Base-by-base conservation (phyloP, 2,329 filamentous ascomycete genomes). In the Sclerotinia borealis region DNA sequence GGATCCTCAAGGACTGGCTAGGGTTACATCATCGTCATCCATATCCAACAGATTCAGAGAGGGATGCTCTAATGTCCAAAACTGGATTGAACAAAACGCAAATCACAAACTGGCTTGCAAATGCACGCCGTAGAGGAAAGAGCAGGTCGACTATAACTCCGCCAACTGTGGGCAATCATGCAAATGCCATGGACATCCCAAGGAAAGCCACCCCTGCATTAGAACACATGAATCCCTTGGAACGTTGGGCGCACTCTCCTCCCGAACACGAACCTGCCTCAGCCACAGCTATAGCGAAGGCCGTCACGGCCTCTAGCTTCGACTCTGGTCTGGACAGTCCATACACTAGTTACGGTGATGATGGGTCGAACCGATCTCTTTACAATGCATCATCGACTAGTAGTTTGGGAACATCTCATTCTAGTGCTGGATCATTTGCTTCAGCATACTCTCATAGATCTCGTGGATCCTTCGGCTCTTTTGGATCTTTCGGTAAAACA, bases 81-180 rank as follows among this genome's bases (percentile, higher is more conserved):
- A 96, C 92, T 0, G 91, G 92, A 9, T 80, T 97, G 47, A 92
- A 86, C 74, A 86, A 91, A 71, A 89, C 83, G 17, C 93, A 97
- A 72, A 93, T 96, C 70, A 88, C 88, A 13, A 96, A 96, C 74
- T 96, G 92, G 92, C 85, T 96, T 52, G 92, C 92, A 64, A 96
- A 96, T 75, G 92, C 92, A 63, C 86, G 92, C 49, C 85, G 92
- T 63, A 84, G 92, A 66, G 88, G 90, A 70, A 96, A 96, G 78
- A 86, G 89, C 61, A 85, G 87, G 54, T 80, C 84, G 2, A 85
- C 85, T 52, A 82, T 88, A 67, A 85, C 83, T 22, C 93, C 91
- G 5, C 90, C 91, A 1, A 88, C 68, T 51, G 82, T 85, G 31
- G 82, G 81, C 66, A 82, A 83, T 13, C 83, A 84, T 63, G 83